Conservation (phyloP, 495 filamentous ascomycete species). For the Xylaria venustula region DNA sequence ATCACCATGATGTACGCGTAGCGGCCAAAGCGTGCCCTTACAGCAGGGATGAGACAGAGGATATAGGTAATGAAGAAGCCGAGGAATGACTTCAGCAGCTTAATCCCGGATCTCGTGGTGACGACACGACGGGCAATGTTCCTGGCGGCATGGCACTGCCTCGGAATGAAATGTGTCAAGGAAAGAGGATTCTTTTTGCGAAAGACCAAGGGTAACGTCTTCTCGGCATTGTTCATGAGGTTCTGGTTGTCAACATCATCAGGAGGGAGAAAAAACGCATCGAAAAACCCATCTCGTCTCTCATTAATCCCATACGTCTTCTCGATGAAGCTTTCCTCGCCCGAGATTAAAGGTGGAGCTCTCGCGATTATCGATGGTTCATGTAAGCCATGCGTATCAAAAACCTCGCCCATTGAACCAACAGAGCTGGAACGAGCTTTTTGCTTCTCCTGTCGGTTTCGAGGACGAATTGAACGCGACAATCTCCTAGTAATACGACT, state of each 20-base stretch:
- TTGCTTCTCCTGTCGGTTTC: conserved; percentile 2
- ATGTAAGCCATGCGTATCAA: conserved; percentile 17
- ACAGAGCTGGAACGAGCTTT: conserved; percentile 21
- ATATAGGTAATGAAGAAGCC: conserved; percentile 54
- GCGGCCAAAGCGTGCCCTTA: conserved; percentile 44
- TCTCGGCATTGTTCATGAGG: conserved; percentile 36
- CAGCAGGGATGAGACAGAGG: conserved; percentile 50
- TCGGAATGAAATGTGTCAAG: conserved; percentile 41
- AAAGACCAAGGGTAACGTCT: conserved; percentile 39
- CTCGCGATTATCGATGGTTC: not conserved
- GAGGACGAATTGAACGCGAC: conserved; percentile 21
- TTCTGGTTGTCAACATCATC: conserved; percentile 34
- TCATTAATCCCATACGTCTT: conserved; percentile 53
- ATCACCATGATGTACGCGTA: conserved; percentile 54
- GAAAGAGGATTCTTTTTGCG: conserved; percentile 43
- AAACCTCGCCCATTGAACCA: conserved; percentile 26
- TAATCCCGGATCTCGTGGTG: conserved; percentile 48
- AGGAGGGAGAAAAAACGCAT: conserved; percentile 53
- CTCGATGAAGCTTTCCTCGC: conserved; percentile 26
- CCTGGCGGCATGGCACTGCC: conserved; percentile 41
- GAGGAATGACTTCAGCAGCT: conserved; percentile 50
- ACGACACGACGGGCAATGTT: conserved; percentile 32
- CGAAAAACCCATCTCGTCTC: conserved; percentile 59
- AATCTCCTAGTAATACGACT: not conserved
- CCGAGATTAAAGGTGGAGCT: conserved; percentile 20